Base-by-base conservation (phyloP, 2,329 filamentous ascomycete species). In the Curvularia sp. region DNA sequence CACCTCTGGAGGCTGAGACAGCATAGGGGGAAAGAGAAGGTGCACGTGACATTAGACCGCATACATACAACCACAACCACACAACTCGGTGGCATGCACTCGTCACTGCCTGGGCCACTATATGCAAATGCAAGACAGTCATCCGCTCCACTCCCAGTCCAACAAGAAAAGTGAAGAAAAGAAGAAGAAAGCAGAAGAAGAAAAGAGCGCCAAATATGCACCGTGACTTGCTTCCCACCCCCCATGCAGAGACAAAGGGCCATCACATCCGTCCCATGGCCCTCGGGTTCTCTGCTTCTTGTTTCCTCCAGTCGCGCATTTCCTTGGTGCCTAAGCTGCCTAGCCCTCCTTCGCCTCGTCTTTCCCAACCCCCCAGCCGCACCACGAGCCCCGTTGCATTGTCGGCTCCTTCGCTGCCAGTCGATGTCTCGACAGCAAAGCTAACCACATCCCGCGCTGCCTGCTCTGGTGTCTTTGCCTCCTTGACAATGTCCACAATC, bases 401-500 rank as follows among this genome's bases (percentile, higher is more conserved):
- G 67, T 89, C 86, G 1, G 83, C 86, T 2, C 68, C 68, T 18
- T 69, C 68, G 42, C 61, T 68, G 46, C 86, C 83, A 3, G 74
- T 70, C 81, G 82, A 81, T 3, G 97, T 90, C 78, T 98, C 95
- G 0, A 91, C 95, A 0, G 94, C 93, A 77, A 95, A 97, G 55
- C 87, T 86, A 27, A 97, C 92, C 7, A 99, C 86, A 60, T 89
- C 87, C 57, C 84, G 84, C 1, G 92, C 88, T 3, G 88, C 95
- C 74, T 96, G 87, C 67, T 97, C 94, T 0, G 95, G 95, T 0
- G 94, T 98, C 72, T 84, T 88, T 5, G 93, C 91, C 78, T 99
- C 95, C 77, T 98, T 98, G 70, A 98, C 84, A 30, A 98, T 88
- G 74, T 99, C 95, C 28, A 97, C 93, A 61, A 98, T 92, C 79